Evolutionary conservation across 768 basidiomycete genomes (phyloP).

Genomic region (Auricularia auricula-judae): DNA sequence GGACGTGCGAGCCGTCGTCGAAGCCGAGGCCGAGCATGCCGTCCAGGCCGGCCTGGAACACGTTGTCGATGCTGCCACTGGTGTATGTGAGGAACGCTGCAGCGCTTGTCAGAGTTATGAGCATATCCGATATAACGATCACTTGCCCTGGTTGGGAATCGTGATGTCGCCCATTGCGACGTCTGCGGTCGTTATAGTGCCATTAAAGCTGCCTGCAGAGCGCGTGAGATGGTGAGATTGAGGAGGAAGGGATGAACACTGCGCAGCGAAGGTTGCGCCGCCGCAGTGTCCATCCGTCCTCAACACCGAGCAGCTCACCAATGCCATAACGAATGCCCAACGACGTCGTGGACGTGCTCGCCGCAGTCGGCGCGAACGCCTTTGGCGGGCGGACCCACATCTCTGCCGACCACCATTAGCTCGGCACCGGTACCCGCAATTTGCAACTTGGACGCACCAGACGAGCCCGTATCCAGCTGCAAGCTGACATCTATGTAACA

Average conservation of each 20-base stretch:
- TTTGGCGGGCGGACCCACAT: not conserved
- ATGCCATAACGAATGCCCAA: not conserved
- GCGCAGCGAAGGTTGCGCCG: too few relatives aligned
- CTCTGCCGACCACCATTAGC: not conserved
- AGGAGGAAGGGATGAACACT: not conserved
- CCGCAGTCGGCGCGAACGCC: not conserved
- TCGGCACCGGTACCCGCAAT: not conserved
- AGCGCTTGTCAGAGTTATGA: not conserved
- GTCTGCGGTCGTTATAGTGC: not conserved
- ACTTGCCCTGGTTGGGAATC: not conserved
- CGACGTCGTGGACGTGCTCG: not conserved
- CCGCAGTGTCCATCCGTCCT: not conserved
- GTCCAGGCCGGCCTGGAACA: not conserved
- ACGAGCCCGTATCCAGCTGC: not conserved
- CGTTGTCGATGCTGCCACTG: not conserved
- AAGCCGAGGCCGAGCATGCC: slow-evolving; percentile 1
- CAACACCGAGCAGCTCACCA: not conserved
- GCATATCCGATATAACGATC: not conserved
- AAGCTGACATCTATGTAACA: not conserved
- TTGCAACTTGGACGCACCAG: not conserved
- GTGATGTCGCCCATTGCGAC: not conserved
- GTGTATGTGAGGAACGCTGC: not conserved
- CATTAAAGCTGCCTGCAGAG: not conserved
- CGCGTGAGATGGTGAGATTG: not conserved
- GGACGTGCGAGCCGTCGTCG: not conserved